These are phyloP conservation scores for Calonectria hongkongensis DNA, from an alignment of 2,329 filamentous ascomycete species.

Conservation along the genomic window DNA sequence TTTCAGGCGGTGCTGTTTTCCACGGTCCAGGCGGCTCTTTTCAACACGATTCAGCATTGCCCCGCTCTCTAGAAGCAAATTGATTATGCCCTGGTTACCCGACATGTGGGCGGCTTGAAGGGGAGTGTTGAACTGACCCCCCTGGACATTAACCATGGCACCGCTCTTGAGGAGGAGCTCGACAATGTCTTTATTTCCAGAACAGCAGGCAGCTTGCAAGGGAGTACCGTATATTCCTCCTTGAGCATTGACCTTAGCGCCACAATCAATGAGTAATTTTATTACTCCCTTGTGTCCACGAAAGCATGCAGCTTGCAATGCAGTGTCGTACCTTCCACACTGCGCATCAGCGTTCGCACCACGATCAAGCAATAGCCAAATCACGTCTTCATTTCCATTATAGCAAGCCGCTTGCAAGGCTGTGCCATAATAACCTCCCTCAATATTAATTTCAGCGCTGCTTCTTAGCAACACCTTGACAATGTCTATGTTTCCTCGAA, in stretches of 20 bases:
- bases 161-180: conserved; percentile 12
- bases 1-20: neutral
- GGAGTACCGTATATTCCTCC: conserved; percentile 16
- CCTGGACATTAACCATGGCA: conserved; percentile 13
- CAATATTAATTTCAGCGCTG: neutral
- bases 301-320: conserved; percentile 7
- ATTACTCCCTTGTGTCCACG: neutral
- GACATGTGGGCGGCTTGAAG: conserved; percentile 3
- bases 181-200: conserved; percentile 5
- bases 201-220: conserved; percentile 10
- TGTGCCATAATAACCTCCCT: conserved; percentile 6
- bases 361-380: neutral
- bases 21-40: neutral
- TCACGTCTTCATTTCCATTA: neutral
- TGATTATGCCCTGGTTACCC: neutral
- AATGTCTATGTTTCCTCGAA: neutral
- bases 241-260: conserved; percentile 7
- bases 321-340: conserved; percentile 3
- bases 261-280: conserved; percentile 10
- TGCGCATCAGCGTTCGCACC: neutral
- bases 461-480: neutral
- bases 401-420: conserved; percentile 16
- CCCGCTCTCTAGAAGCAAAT: conserved; percentile 4
- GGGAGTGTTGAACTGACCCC: conserved; percentile 2
- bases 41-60: neutral